Evolutionary conservation across 78 protist genomes (phyloP).

Genomic region (Planoprotostelium fungivorum): DNA sequence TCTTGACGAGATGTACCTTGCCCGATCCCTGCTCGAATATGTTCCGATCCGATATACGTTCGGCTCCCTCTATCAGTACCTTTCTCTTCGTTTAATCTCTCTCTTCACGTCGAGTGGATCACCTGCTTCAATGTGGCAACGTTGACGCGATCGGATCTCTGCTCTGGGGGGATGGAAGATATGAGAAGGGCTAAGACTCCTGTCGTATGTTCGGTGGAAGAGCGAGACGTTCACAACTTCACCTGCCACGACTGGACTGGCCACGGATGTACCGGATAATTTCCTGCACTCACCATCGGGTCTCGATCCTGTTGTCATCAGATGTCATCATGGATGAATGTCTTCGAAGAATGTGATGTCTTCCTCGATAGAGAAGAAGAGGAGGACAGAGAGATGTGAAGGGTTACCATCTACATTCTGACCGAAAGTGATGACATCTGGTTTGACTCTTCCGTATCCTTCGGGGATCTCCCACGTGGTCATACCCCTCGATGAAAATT

Average conservation of each 20-base stretch:
- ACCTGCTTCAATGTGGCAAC: slow-evolving; percentile 54
- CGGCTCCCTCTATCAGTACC: slow-evolving; percentile 55
- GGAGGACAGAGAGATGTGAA: too few species aligned
- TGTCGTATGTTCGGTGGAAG: background rate
- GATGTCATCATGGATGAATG: background rate
- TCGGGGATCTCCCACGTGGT: slow-evolving; percentile 92
- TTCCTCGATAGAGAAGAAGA: too few species aligned
- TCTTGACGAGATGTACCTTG: slow-evolving; percentile 31
- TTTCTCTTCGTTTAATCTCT: slow-evolving; percentile 21
- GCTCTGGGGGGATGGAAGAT: background rate
- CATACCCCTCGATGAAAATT: slow-evolving; percentile 82
- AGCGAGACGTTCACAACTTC: too few species aligned
- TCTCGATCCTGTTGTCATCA: background rate
- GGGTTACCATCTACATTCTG: slow-evolving; percentile 18
- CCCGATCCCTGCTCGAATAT: slow-evolving; percentile 86
- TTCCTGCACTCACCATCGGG: slow-evolving; percentile 40
- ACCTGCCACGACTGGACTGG: slow-evolving; percentile 95
- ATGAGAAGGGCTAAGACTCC: slow-evolving; percentile 17
- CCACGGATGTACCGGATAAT: slow-evolving; percentile 86
- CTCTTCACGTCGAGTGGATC: slow-evolving; percentile 4
- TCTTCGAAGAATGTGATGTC: too few species aligned
- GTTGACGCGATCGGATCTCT: slow-evolving; percentile 18
- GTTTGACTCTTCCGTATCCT: slow-evolving; percentile 95
- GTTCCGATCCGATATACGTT: slow-evolving; percentile 18
- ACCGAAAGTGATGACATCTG: slow-evolving; percentile 87